Evolutionary conservation across 257 asterid species (phyloP), one percentile per base, ranked within the genome.

Genomic region (Solanum rostratum): DNA sequence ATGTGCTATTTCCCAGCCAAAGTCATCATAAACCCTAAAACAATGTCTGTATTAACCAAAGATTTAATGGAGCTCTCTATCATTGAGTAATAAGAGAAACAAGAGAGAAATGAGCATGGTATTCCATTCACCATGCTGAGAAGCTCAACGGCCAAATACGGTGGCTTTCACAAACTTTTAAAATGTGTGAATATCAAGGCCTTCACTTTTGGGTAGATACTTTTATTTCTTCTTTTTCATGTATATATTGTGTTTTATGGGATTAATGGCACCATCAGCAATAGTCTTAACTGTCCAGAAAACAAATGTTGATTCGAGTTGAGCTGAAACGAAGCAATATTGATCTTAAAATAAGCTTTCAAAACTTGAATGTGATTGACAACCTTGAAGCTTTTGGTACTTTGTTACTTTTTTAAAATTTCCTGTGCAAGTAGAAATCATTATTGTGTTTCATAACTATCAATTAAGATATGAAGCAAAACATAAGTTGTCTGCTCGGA

Each of bases 1-100:
- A 54, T 66, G 37, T 33, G 88, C 45, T 54, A 10, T 92, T 86
- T 79, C 96, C 68, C 86, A 85, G 69, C 92, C 92, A 27, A 90
- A 89, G 88, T 39, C 73, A 54, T 84, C 93, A 9, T 90, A 84
- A 86, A 63, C 76, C 80, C 66, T 45, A 46, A 45, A 20, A 15
- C 13, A 29, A 55, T 18, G 52, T 33, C 66, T 18, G 71, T 27
- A 83, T 33, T 29, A 65, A 27, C 53, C 46, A 50, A 27, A 30
- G 63, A 49, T 50, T 16, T 10, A 15, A 8, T 19, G 29, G 63
- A 50, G 82, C 63, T 78, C 29, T 39, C 33, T 71, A 71, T 71
- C 54, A 2, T 71, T 20, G 55, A 43, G 80, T 24, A 24, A 62
- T 27, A 12, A 27, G 70, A 24, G 33, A 57, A 57, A 18, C 6